Evolutionary conservation across 257 asterid species (phyloP).

Genomic region (Lycium ferocissimum): DNA sequence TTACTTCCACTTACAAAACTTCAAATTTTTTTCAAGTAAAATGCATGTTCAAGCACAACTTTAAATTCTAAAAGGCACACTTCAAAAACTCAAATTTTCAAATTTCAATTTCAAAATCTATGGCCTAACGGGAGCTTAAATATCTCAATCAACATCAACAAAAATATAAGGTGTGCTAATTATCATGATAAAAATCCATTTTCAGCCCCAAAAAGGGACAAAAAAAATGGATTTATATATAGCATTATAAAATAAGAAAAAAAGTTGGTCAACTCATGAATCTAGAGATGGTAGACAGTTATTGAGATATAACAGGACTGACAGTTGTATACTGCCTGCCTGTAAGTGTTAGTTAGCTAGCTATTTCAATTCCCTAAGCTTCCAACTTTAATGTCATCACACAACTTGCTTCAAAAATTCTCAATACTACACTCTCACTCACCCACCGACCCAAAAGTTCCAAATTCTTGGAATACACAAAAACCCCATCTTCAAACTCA

Average conservation of each 20-base stretch:
- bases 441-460: slow-evolving; percentile 15
- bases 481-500: slow-evolving; percentile 26
- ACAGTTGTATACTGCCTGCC: slow-evolving; percentile 38
- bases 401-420: slow-evolving; percentile 19
- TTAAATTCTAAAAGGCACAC: too few species aligned
- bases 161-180: not conserved
- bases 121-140: not conserved
- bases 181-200: not conserved
- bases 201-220: not conserved
- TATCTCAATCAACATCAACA: slow-evolving; percentile 1
- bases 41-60: too few species aligned
- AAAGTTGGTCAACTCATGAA: slow-evolving; percentile 40
- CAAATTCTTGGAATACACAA: not conserved
- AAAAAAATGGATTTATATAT: not conserved
- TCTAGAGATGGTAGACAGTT: slow-evolving; percentile 36
- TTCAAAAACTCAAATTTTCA: too few species aligned
- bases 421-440: slow-evolving; percentile 22
- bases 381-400: slow-evolving; percentile 34
- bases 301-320: slow-evolving; percentile 28
- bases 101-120: not conserved
- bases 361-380: slow-evolving; percentile 36
- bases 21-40: too few species aligned
- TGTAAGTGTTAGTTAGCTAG: slow-evolving; percentile 36
- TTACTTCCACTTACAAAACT: too few species aligned
- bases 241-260: not conserved